Percentiles rank a stretch among this genome's conserved stretches.
These are phyloP conservation scores for Sisymbrium altissimum DNA, from an alignment of 345 rosid genomes.

Conservation along the genomic window DNA sequence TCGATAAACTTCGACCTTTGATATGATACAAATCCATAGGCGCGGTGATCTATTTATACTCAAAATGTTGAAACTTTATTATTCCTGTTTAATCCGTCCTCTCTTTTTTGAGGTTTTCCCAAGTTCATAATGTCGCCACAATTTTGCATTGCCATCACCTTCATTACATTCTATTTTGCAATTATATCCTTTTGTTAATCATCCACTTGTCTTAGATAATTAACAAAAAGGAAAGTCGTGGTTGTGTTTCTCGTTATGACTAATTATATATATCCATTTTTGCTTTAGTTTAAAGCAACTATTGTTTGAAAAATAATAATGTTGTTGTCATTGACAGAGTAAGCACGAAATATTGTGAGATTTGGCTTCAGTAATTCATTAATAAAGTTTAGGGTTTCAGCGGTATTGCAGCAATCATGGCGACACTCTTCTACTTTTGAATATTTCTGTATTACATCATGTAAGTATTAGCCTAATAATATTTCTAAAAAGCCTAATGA, in stretches of 20 bases:
- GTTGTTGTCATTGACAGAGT: neutral
- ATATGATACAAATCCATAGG: neutral
- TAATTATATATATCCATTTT: neutral
- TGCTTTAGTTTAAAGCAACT: neutral
- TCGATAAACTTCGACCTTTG: neutral
- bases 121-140: slow-evolving; percentile 11
- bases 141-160: neutral
- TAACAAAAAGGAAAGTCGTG: neutral
- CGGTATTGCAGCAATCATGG: neutral
- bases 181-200: neutral
- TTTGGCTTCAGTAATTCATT: neutral
- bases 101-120: neutral
- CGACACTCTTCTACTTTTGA: neutral
- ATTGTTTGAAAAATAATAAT: neutral
- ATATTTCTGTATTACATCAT: too few species aligned
- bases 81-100: neutral
- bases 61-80: neutral
- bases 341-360: neutral
- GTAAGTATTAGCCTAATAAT: too few species aligned
- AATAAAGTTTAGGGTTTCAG: neutral
- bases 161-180: neutral
- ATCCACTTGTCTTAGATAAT: neutral
- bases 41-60: slow-evolving; percentile 7
- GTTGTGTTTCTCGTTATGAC: too few species aligned
- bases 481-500: neutral